These are phyloP conservation scores for Oryza glaberrima DNA, from an alignment of 176 grass and related monocot species.

Conservation along the genomic window DNA sequence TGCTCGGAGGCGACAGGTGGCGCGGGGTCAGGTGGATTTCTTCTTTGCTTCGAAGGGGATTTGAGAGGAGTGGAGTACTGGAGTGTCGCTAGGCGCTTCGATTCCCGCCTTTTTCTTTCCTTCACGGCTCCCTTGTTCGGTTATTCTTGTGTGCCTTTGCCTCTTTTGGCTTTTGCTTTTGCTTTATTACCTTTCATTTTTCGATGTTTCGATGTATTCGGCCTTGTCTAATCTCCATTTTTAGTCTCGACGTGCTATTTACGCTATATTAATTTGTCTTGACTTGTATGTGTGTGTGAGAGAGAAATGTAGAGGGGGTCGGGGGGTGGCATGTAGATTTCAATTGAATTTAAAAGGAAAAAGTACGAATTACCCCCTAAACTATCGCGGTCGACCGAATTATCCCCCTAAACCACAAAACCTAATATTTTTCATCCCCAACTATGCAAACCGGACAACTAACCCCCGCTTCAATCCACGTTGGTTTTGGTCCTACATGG, in stretches of 20 bases:
- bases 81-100: neutral
- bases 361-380: no score
- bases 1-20: constrained; percentile 20
- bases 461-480: no score
- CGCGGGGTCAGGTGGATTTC: neutral
- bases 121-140: neutral
- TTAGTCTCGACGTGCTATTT: neutral
- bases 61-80: neutral
- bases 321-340: no score
- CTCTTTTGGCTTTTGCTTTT: constrained; percentile 38
- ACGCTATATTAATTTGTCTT: no score
- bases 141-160: neutral
- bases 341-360: no score
- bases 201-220: neutral
- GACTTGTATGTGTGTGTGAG: no score
- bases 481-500: no score
- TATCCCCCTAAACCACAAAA: no score
- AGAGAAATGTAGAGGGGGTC: no score
- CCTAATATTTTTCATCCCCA: no score
- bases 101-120: constrained; percentile 20
- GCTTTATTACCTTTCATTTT: constrained; percentile 43
- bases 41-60: neutral
- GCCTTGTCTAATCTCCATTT: neutral
- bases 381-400: no score
- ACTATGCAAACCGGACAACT: no score